phyloP scores from a whole-genome alignment of 176 grass and related monocot species.

The Chloris gayana region DNA sequence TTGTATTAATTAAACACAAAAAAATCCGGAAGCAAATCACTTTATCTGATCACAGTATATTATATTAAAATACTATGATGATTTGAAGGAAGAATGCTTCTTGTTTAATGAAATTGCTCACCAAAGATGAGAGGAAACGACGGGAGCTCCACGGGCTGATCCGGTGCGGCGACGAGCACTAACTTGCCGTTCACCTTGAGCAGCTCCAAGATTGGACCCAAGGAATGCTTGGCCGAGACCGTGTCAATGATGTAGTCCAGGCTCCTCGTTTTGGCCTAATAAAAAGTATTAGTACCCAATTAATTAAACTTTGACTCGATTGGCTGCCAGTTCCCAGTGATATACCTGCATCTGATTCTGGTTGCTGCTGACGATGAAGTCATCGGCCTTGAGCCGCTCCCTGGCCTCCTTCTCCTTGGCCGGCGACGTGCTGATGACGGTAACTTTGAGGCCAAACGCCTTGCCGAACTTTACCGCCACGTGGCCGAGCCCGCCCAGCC shows the following conservation, averaged over 20 bases:
- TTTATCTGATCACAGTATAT: too few species aligned
- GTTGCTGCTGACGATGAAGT: conserved; percentile 66
- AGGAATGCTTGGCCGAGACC: conserved; percentile 65
- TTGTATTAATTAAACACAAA: too few species aligned
- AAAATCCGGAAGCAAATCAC: too few species aligned
- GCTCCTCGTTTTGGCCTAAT: conserved; percentile 43
- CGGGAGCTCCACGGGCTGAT: conserved; percentile 79
- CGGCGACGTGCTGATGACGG: conserved; percentile 73
- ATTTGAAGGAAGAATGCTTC: too few species aligned
- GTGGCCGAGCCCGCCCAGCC: conserved; percentile 72
- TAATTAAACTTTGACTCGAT: not conserved
- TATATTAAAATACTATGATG: too few species aligned
- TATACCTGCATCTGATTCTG: conserved; percentile 59
- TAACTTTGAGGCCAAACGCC: conserved; percentile 67
- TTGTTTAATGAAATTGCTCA: conserved; percentile 27
- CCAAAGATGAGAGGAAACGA: conserved; percentile 92
- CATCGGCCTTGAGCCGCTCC: conserved; percentile 53
- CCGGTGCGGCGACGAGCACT: conserved; percentile 73
- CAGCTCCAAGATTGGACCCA: conserved; percentile 76
- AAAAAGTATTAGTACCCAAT: not conserved
- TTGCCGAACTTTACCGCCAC: conserved; percentile 84
- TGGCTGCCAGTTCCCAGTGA: not conserved
- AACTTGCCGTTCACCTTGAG: conserved; percentile 74
- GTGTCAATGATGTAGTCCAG: conserved; percentile 89
- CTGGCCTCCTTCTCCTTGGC: conserved; percentile 71